A percentile compares a stretch with the other conserved stretches of the same genome.
These are phyloP conservation scores for Sarocladium strictum DNA, from an alignment of 2,329 filamentous ascomycete genomes.

Conservation along the genomic window DNA sequence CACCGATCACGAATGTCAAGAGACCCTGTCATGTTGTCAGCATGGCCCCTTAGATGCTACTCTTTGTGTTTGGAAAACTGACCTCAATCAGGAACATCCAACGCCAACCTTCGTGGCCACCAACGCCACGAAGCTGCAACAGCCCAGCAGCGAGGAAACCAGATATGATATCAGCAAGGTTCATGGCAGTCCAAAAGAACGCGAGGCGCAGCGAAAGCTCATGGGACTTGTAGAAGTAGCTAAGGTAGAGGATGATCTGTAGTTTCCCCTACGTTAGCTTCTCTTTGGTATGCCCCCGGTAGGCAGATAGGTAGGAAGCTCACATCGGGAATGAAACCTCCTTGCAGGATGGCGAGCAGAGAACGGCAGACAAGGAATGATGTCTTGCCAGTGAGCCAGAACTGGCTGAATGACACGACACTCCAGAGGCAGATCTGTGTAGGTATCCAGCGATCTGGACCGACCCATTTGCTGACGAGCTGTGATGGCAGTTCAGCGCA, in stretches of 20 bases:
- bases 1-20: constrained; percentile 23
- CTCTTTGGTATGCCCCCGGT: neutral
- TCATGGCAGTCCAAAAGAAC: constrained; percentile 58
- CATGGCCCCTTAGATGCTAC: neutral
- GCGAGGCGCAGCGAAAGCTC: constrained; percentile 62
- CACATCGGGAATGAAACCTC: constrained; percentile 33
- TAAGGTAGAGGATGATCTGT: constrained; percentile 24
- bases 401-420: constrained; percentile 37
- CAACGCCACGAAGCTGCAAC: constrained; percentile 42
- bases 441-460: constrained; percentile 55
- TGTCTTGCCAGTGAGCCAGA: constrained; percentile 24
- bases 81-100: constrained; percentile 53
- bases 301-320: neutral
- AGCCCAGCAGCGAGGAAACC: constrained; percentile 40
- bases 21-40: constrained; percentile 10
- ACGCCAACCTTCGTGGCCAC: constrained; percentile 46
- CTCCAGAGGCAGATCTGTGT: constrained; percentile 52
- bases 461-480: constrained; percentile 51
- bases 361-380: constrained; percentile 27
- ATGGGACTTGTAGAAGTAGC: constrained; percentile 65
- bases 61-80: constrained; percentile 11
- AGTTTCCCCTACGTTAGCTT: neutral
- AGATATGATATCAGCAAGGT: constrained; percentile 35
- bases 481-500: constrained; percentile 48
- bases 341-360: constrained; percentile 28